Percentiles rank a stretch among this genome's conserved stretches.
Evolutionary conservation across 805 yeast species (phyloP).

Genomic region (Metschnikowia sp.): DNA sequence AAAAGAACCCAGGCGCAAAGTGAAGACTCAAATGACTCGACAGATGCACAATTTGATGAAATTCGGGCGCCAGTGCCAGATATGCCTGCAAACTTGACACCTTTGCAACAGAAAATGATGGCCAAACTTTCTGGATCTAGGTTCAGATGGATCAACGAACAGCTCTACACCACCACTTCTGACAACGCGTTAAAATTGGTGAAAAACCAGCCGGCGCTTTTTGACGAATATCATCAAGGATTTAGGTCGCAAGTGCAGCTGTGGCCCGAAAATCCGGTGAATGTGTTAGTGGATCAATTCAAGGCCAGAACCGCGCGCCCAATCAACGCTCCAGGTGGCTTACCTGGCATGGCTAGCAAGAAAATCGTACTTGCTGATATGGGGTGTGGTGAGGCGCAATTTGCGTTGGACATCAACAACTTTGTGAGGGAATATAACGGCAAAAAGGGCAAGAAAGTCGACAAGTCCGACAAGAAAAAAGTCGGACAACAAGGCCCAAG

Average conservation of each 20-base stretch:
- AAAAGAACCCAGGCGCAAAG: not conserved
- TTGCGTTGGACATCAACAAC: constrained; percentile 62
- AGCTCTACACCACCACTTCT: constrained; percentile 84
- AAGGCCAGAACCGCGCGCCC: constrained; percentile 55
- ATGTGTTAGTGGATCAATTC: constrained; percentile 74
- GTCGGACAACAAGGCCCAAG: constrained; percentile 23
- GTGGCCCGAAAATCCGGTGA: constrained; percentile 99
- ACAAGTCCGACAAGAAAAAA: constrained; percentile 29
- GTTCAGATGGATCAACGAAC: constrained; percentile 97
- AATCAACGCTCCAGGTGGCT: constrained; percentile 94
- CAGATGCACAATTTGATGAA: not conserved
- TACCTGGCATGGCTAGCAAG: constrained; percentile 68
- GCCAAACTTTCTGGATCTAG: constrained; percentile 91
- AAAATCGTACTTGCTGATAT: constrained; percentile 87
- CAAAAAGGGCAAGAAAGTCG: constrained; percentile 16
- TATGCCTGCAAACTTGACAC: constrained; percentile 56
- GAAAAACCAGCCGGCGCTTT: constrained; percentile 77
- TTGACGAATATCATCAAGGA: constrained; percentile 94
- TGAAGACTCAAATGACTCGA: not conserved
- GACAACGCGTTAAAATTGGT: constrained; percentile 71
- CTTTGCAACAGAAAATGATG: constrained; percentile 93
- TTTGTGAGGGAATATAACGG: constrained; percentile 37
- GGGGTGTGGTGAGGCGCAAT: constrained; percentile 98
- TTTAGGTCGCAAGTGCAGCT: constrained; percentile 91
- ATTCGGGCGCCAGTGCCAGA: constrained; percentile 18